Percentiles rank a stretch among this genome's conserved stretches.
phyloP scores from a whole-genome alignment of 495 filamentous ascomycete genomes.

The Choiromyces venosus region DNA sequence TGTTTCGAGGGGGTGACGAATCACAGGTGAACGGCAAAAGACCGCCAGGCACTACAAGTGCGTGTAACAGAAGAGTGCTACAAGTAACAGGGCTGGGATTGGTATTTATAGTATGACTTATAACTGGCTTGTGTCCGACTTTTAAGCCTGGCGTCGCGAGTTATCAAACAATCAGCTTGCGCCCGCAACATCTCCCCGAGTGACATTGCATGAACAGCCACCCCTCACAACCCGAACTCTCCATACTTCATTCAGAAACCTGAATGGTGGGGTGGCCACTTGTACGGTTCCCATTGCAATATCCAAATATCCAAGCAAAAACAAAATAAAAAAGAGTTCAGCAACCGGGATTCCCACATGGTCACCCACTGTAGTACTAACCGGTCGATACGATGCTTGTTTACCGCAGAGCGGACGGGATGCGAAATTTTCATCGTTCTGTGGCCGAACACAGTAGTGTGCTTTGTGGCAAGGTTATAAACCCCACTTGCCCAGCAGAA shows the following conservation, averaged over 20 bases:
- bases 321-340: background rate
- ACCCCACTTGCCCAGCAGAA: no score
- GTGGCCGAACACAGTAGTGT: background rate
- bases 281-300: no score
- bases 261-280: no score
- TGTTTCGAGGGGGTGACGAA: background rate
- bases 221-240: no score
- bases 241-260: no score
- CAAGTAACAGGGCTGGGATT: no score
- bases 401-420: background rate
- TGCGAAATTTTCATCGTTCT: background rate
- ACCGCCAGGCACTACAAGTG: no score
- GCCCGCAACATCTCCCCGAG: background rate
- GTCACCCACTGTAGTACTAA: background rate
- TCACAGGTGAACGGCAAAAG: background rate
- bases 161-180: no score
- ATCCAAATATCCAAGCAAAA: background rate
- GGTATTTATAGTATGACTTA: no score
- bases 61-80: background rate
- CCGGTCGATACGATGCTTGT: background rate
- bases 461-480: no score
- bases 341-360: background rate
- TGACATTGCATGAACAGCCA: background rate
- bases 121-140: background rate
- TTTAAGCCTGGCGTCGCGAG: background rate